Base-by-base conservation (phyloP, 2,329 filamentous ascomycete species). In the Thermomyces lanuginosus region DNA sequence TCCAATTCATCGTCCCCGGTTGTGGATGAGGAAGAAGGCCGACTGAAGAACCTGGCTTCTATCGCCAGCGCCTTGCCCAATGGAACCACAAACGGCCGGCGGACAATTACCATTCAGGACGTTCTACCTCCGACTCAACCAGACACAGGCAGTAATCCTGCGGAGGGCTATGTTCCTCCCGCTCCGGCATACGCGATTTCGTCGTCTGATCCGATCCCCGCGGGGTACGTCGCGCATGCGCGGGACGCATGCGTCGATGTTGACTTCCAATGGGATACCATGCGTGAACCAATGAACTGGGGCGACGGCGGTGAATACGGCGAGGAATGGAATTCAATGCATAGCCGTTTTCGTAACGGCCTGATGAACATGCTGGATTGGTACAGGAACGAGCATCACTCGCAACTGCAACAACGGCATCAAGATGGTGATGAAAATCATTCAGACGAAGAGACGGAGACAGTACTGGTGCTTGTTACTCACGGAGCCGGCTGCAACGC, bases 241-340 rank as follows among this genome's bases (percentile, higher is more conserved):
- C 71, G 83, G 35, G 82, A 95, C 46, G 72, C 76, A 8, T 95
- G 83, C 44, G 64, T 80, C 4, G 67, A 78, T 26, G 66, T 93
- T n/a, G 89, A 98, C 51, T 91, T 81, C 43, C 78, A 86, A 41
- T 98, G 89, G 86, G 84, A 98, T 45, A 93, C 84, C 33, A 86
- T 84, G 64, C 68, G 78, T 8, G 59, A 66, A 2, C 72, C 79
- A 0, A 64, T 81, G 22, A 63, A 74, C 35, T 95, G 89, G 78
- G 86, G 84, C 5, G 74, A 82, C 42, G 86, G 86, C 6, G 89
- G 86, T 20, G 67, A 76, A 22, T 79, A 81, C 41, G 83, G 81
- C 1, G 89, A 98, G 52, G 89, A 95, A 53, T 98, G 89, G 89
- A 78, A 81, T 16, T 64, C 72, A 3, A 95, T 98, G 89, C 89